Evolutionary conservation across 2,329 filamentous ascomycete species (phyloP).

Genomic region (Claviceps capensis): DNA sequence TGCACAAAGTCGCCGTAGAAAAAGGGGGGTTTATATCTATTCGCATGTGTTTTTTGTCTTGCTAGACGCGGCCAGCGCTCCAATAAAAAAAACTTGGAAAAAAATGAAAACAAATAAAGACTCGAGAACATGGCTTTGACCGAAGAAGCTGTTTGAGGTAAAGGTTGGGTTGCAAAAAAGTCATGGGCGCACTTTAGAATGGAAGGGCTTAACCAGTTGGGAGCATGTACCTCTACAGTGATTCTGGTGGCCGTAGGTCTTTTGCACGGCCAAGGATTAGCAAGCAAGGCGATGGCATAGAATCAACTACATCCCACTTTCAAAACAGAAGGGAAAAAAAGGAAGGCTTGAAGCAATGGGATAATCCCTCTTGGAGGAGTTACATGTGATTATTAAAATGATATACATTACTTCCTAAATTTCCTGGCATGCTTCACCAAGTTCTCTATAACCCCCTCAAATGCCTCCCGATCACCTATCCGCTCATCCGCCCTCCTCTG

Average conservation of each 20-base stretch:
- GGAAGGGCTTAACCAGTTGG: not conserved
- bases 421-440: conserved; percentile 83
- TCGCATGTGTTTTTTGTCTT: not conserved
- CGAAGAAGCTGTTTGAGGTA: not conserved
- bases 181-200: not conserved
- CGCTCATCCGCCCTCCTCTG: conserved; percentile 73
- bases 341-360: no score
- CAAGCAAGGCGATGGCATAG: no score
- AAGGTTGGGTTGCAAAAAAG: not conserved
- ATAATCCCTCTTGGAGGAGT: no score
- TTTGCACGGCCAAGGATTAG: not conserved
- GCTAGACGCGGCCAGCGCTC: conserved; percentile 1
- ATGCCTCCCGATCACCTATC: conserved; percentile 79
- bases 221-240: not conserved
- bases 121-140: no score
- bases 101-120: not conserved
- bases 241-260: not conserved
- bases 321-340: no score
- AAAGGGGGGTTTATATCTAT: not conserved
- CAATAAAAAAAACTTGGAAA: not conserved
- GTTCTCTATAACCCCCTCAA: conserved; percentile 95
- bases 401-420: conserved; percentile 51
- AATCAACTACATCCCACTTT: no score
- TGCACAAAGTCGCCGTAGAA: not conserved
- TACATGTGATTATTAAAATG: not conserved